phyloP scores from a whole-genome alignment of 208 protist species.

The Crithidia expoeki region DNA sequence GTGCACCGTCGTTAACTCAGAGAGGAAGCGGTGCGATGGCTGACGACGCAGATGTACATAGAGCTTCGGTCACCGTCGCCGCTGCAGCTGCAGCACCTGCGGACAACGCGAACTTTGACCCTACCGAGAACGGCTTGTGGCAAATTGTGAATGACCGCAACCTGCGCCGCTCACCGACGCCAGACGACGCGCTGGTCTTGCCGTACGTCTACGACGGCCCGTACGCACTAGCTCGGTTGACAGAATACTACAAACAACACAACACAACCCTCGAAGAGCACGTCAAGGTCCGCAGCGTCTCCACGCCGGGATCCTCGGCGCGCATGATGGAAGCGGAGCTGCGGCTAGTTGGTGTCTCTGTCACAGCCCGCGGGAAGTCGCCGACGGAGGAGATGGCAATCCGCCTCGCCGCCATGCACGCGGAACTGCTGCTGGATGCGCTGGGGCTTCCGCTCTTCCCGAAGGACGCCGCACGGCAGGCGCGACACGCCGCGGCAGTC shows the following conservation, averaged over 20 bases:
- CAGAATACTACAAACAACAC: conserved; percentile 69
- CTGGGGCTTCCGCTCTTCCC: conserved; percentile 69
- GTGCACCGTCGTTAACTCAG: not conserved
- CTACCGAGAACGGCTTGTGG: conserved; percentile 76
- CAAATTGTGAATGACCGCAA: conserved; percentile 70
- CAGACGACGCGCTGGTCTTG: conserved; percentile 67
- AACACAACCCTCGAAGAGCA: conserved; percentile 44
- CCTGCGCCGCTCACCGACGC: conserved; percentile 60
- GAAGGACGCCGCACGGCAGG: conserved; percentile 48
- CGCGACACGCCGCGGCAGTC: conserved; percentile 58
- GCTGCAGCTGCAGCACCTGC: not conserved
- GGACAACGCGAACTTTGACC: conserved; percentile 48
- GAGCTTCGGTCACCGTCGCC: not conserved
- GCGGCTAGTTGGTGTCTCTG: conserved; percentile 38
- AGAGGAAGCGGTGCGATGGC: not conserved
- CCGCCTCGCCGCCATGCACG: conserved; percentile 83
- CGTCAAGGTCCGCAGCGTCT: conserved; percentile 36
- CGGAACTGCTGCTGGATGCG: conserved; percentile 78
- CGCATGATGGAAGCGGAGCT: conserved; percentile 71
- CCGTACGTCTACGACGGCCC: conserved; percentile 69
- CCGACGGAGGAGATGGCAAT: conserved; percentile 61
- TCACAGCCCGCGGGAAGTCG: conserved; percentile 58
- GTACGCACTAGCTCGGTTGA: conserved; percentile 51
- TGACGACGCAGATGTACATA: not conserved
- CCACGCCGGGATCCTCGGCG: conserved; percentile 31